Evolutionary conservation across 331 rosid genomes (phyloP).

Genomic region (Cydonia oblonga): DNA sequence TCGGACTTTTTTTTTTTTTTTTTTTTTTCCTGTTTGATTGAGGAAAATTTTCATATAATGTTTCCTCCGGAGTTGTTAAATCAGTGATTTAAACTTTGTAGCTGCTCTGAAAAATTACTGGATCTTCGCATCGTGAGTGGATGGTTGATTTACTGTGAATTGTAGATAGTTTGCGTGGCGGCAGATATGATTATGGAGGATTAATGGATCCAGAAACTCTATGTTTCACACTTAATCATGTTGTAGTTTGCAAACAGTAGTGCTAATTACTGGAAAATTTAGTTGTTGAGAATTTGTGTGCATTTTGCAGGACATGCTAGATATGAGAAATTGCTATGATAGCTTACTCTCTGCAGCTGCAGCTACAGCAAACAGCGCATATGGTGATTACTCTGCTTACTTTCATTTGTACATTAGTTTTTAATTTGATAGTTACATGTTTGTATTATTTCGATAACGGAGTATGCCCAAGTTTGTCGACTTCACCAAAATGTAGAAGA

Average conservation of each 20-base stretch:
- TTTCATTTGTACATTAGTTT: not conserved
- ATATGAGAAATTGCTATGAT: conserved; percentile 81
- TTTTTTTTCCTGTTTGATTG: not conserved
- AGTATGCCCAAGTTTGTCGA: not conserved
- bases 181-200: not conserved
- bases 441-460: not conserved
- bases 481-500: not conserved
- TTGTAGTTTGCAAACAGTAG: not conserved
- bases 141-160: not conserved
- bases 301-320: conserved; percentile 62
- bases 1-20: no score
- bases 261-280: not conserved
- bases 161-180: not conserved
- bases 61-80: not conserved
- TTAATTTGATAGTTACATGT: not conserved
- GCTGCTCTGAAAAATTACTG: not conserved
- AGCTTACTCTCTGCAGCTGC: conserved; percentile 84
- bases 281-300: not conserved
- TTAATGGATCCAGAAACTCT: not conserved
- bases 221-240: not conserved
- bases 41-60: not conserved
- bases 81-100: not conserved
- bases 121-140: not conserved
- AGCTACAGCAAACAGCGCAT: conserved; percentile 77
- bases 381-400: conserved; percentile 33